Base-by-base conservation (phyloP, 2,329 filamentous ascomycete species). In the Xylaria sp. region DNA sequence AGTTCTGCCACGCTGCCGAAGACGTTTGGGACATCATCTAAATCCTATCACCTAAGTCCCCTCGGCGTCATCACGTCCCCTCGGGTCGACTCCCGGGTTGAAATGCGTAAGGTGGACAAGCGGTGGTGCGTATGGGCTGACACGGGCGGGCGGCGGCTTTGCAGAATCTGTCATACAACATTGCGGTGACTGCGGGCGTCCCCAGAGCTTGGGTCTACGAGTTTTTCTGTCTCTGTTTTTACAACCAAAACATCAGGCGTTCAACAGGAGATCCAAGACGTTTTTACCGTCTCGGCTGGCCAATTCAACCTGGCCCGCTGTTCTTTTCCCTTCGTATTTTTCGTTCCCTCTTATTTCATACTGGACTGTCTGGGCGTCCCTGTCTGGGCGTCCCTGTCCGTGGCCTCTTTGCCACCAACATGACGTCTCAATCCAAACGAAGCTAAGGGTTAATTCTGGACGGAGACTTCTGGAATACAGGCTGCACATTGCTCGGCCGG, bases 1-100 rank as follows among this genome's bases (percentile, higher is more conserved):
- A 98, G 82, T 98, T 99, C 86, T 98, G 96, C 83, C 96, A 99
- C 82, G 96, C 95, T 50, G 95, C 94, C 52, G 96, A 99, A 83
- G 96, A 99, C 81, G 91, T 92, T 44, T 99, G 96, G 96, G 90
- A 93, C 79, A 92, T 99, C 75, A 88, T 98, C 77, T 99, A 73
- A 59, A 39, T 8, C 41, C 32, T 18, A 10, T 20, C 20, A 13
- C 39, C 9, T 37, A 32, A 9, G 59, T 69, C 32, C n/a, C 58
- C 34, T 23, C 68, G 57, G 39, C 60, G 48, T 58, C 32, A 28
- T 32, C 6, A 34, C 12, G 44, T 34, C 52, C 6, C 25, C 20
- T 48, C 28, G 56, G 68, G 64, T 25, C 32, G 41, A 44, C 34
- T 56, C 64, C 44, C 28, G 41, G 59, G 57, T 57, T 52, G 68